Evolutionary conservation across 768 basidiomycete genomes (phyloP).

Genomic region (Lactifluus hygrophoroides): DNA sequence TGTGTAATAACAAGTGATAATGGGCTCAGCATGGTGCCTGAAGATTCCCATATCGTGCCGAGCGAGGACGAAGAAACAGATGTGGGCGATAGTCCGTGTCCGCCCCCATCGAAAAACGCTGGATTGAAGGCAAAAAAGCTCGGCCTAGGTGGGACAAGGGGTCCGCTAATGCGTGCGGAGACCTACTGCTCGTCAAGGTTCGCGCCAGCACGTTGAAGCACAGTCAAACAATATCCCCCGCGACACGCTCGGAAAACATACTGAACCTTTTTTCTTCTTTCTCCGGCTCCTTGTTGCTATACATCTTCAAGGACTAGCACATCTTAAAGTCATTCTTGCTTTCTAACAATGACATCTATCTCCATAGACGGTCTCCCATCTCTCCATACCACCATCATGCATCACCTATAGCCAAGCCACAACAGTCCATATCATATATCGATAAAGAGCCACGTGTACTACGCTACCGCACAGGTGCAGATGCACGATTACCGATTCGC

Average conservation of each 20-base stretch:
- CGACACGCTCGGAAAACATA: background rate
- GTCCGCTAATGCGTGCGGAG: constrained; percentile 50
- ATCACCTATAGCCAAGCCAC: constrained; percentile 3
- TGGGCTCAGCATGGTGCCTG: constrained; percentile 52
- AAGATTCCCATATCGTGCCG: constrained; percentile 53
- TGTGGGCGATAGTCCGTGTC: constrained; percentile 82
- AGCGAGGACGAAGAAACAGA: constrained; percentile 72
- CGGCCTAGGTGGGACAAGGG: constrained; percentile 26
- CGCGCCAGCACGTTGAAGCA: constrained; percentile 19
- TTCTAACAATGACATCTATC: background rate
- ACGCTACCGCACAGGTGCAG: constrained; percentile 7
- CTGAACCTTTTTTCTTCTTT: background rate
- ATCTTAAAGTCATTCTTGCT: background rate
- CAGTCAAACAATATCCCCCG: background rate
- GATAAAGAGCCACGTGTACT: constrained; percentile 8
- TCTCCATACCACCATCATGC: background rate
- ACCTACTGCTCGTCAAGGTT: constrained; percentile 60
- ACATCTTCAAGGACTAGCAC: background rate
- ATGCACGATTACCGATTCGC: constrained; percentile 3
- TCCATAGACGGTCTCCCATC: background rate
- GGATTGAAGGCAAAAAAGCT: constrained; percentile 52
- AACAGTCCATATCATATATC: constrained; percentile 9
- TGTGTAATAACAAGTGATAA: constrained; percentile 38
- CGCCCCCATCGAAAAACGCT: constrained; percentile 56
- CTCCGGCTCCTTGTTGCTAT: too few relatives aligned